These are phyloP conservation scores for Papiliotrema nemorosa DNA, from an alignment of 1,284 basidiomycete species.

Conservation along the genomic window DNA sequence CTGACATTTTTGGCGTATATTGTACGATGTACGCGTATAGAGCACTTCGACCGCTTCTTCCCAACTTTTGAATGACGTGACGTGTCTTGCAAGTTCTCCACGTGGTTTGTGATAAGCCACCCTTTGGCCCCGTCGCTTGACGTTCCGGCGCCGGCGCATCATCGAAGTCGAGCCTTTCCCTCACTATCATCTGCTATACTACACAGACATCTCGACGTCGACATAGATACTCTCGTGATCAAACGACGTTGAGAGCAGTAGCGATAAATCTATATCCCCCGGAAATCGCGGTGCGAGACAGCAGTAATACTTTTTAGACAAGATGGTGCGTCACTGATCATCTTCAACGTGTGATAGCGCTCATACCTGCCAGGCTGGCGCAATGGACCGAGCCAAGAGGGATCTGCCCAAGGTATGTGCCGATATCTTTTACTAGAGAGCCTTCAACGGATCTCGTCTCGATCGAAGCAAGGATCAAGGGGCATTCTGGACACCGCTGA, in stretches of 20 bases:
- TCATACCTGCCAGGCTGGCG: conserved; percentile 63
- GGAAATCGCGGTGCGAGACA: too few species aligned
- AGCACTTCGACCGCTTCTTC: too few species aligned
- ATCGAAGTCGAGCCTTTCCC: too few species aligned
- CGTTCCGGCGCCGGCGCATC: not conserved
- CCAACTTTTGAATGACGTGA: not conserved
- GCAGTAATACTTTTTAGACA: not conserved
- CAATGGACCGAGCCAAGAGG: conserved; percentile 82
- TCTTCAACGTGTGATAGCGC: not conserved
- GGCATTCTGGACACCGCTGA: conserved; percentile 3
- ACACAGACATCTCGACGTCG: not conserved
- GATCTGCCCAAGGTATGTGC: conserved; percentile 64
- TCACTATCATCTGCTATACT: not conserved
- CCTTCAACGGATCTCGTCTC: not conserved
- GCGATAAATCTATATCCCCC: too few species aligned
- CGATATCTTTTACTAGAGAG: not conserved
- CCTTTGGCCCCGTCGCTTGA: not conserved
- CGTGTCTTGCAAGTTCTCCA: not conserved
- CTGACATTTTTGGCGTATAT: not conserved
- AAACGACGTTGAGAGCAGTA: too few species aligned
- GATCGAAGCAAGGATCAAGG: not conserved
- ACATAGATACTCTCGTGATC: too few species aligned
- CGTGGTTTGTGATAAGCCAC: not conserved
- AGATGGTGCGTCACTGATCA: not conserved
- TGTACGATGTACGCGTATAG: not conserved